Evolutionary conservation across 2,329 filamentous ascomycete genomes (phyloP).

Genomic region (Neurospora sp.): DNA sequence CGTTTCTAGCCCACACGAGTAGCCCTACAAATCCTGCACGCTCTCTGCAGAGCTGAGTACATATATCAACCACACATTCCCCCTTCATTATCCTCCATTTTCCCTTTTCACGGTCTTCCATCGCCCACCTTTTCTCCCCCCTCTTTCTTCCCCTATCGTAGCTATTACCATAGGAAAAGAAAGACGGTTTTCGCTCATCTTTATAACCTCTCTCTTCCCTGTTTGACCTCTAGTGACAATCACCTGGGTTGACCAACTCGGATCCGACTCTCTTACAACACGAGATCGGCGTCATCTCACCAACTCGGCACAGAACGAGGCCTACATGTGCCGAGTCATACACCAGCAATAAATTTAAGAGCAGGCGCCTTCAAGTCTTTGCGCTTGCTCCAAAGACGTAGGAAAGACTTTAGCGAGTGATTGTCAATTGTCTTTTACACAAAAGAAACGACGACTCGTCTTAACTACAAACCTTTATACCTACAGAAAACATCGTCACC

Average conservation of each 20-base stretch:
- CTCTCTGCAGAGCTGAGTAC: background rate
- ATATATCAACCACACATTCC: background rate
- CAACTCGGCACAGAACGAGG: slow-evolving; percentile 24
- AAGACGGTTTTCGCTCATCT: background rate
- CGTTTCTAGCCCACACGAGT: background rate
- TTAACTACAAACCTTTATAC: background rate
- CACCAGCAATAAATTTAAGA: slow-evolving; percentile 29
- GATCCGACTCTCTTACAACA: slow-evolving; percentile 1
- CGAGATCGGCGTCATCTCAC: slow-evolving; percentile 6
- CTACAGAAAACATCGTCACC: background rate
- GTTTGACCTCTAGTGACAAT: background rate
- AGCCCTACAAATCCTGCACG: background rate
- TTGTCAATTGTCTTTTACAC: background rate
- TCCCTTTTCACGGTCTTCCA: background rate
- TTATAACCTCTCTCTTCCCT: background rate
- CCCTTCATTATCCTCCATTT: background rate
- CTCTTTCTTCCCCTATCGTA: background rate
- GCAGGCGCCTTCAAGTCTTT: slow-evolving; percentile 59
- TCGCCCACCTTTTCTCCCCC: background rate
- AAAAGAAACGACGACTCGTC: background rate
- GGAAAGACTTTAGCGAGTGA: slow-evolving; percentile 41
- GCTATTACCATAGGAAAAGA: background rate
- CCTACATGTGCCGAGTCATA: slow-evolving; percentile 31
- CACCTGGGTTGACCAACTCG: background rate
- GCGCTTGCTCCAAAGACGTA: slow-evolving; percentile 47